Evolutionary conservation across 371 early-diverging fungal species (phyloP).

Genomic region (Mucor piriformis): DNA sequence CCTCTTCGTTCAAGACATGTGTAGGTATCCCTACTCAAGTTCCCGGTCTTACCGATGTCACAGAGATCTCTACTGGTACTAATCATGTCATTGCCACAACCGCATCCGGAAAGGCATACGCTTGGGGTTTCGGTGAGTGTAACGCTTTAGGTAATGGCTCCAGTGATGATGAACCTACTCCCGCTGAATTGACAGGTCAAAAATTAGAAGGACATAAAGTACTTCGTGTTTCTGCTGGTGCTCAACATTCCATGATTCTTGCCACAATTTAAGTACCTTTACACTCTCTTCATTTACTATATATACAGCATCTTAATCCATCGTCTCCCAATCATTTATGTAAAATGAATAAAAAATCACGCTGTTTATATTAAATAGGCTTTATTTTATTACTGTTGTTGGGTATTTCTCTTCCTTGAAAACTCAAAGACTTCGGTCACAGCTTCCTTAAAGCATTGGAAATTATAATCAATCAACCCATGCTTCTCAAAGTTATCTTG

Average conservation of each 20-base stretch:
- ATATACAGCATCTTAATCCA: background rate
- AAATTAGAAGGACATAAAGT: conserved; percentile 59
- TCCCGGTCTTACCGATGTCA: conserved; percentile 49
- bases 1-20: conserved; percentile 59
- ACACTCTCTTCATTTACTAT: background rate
- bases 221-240: conserved; percentile 70
- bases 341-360: background rate
- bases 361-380: background rate
- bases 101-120: conserved; percentile 70
- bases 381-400: conserved; percentile 22
- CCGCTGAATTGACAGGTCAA: conserved; percentile 56
- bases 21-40: conserved; percentile 64
- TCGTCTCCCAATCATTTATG: background rate
- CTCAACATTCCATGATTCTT: conserved; percentile 74
- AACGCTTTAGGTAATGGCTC: conserved; percentile 77
- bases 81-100: conserved; percentile 87
- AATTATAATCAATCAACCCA: conserved; percentile 89
- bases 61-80: conserved; percentile 76
- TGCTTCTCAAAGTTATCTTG: conserved; percentile 89
- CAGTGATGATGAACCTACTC: conserved; percentile 66
- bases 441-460: conserved; percentile 78
- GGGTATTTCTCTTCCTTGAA: conserved; percentile 47
- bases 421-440: conserved; percentile 74
- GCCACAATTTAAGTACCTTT: conserved; percentile 22
- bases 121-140: conserved; percentile 93